Conservation (phyloP, 2,329 filamentous ascomycete species). For the Blastomyces emzantsi region DNA sequence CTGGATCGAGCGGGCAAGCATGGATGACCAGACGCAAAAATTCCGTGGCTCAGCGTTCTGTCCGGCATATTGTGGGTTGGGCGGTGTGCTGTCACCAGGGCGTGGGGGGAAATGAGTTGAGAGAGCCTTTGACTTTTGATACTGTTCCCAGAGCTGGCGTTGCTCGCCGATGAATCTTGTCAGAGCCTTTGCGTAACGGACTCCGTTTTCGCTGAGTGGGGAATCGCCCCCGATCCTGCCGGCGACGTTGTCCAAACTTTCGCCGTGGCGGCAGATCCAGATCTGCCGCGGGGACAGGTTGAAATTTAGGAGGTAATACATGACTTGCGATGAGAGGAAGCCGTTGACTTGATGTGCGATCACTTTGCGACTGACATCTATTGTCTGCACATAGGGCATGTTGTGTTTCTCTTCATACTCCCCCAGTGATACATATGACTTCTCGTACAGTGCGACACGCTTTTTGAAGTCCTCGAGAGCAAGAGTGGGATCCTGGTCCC, state of each 20-base stretch:
- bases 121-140: constrained; percentile 68
- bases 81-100: constrained; percentile 85
- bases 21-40: constrained; percentile 97
- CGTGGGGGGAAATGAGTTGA: constrained; percentile 79
- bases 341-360: constrained; percentile 84
- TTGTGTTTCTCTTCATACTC: constrained; percentile 83
- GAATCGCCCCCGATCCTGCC: constrained; percentile 91
- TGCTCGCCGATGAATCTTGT: constrained; percentile 76
- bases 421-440: constrained; percentile 83
- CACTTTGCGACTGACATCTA: constrained; percentile 92
- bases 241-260: constrained; percentile 76
- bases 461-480: constrained; percentile 87
- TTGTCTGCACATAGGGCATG: constrained; percentile 95
- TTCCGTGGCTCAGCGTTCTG: constrained; percentile 57
- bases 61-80: constrained; percentile 67
- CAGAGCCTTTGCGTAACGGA: constrained; percentile 67
- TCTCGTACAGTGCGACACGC: constrained; percentile 86
- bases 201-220: constrained; percentile 68
- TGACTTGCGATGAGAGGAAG: constrained; percentile 84
- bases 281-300: constrained; percentile 93
- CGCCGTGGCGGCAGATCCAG: constrained; percentile 94
- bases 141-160: constrained; percentile 69
- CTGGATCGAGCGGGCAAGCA: constrained; percentile 83
- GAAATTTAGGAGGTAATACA: constrained; percentile 93
- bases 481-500: constrained; percentile 77